Conservation (phyloP, 345 rosid species). For the Populus ilicifolia region DNA sequence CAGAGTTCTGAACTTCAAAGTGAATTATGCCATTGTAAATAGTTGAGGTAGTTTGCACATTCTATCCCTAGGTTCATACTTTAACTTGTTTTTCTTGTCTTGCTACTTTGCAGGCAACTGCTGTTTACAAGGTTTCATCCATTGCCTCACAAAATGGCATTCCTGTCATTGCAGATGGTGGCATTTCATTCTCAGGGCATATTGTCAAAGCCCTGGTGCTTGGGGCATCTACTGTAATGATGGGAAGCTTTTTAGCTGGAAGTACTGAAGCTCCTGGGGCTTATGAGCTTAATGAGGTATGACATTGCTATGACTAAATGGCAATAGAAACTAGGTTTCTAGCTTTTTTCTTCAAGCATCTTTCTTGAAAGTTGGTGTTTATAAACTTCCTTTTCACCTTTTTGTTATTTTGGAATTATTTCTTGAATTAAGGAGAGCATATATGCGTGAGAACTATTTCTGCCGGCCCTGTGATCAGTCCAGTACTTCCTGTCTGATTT, state of each 20-base stretch:
- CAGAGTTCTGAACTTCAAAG: not conserved
- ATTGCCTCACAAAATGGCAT: slow-evolving; percentile 64
- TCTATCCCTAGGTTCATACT: not conserved
- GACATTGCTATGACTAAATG: not conserved
- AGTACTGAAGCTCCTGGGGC: slow-evolving; percentile 85
- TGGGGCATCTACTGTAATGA: slow-evolving; percentile 97
- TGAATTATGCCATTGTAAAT: not conserved
- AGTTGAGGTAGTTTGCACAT: not conserved
- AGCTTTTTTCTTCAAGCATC: not conserved
- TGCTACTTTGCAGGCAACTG: slow-evolving; percentile 64
- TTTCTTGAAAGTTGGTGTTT: not conserved
- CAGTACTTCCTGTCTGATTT: not conserved
- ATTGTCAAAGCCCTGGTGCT: slow-evolving; percentile 80
- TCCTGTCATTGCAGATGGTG: slow-evolving; percentile 97
- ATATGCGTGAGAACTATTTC: not conserved
- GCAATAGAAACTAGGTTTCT: not conserved
- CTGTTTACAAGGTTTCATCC: slow-evolving; percentile 87
- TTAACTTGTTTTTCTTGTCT: not conserved
- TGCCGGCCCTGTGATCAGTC: not conserved
- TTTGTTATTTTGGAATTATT: not conserved
- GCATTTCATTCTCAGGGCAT: slow-evolving; percentile 93
- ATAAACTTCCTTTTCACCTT: not conserved
- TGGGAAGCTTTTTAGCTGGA: slow-evolving; percentile 95
- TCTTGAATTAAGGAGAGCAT: not conserved
- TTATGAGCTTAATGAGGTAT: slow-evolving; percentile 53